phyloP scores from a whole-genome alignment of 2,329 filamentous ascomycete species.

The Sporothrix curviconia region DNA sequence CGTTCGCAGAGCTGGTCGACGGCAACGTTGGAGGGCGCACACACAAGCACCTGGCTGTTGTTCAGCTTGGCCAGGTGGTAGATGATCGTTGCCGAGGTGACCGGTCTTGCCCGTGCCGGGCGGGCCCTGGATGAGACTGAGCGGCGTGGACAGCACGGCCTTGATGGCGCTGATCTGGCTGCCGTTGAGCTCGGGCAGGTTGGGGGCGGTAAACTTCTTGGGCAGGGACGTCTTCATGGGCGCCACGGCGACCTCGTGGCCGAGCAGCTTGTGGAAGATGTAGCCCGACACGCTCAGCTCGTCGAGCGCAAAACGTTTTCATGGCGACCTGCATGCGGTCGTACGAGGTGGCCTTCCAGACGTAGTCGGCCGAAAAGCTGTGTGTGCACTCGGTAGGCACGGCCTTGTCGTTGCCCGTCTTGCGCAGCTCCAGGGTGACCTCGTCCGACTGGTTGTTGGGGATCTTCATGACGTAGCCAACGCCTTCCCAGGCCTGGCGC shows the following conservation, averaged over 20 bases:
- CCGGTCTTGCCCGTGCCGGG: constrained; percentile 97
- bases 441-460: constrained; percentile 99
- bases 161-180: constrained; percentile 97
- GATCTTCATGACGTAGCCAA: constrained; percentile 98
- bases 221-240: constrained; percentile 94
- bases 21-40: constrained; percentile 94
- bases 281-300: constrained; percentile 98
- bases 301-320: constrained; percentile 97
- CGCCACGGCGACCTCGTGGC: constrained; percentile 87
- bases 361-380: constrained; percentile 97
- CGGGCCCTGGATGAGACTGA: constrained; percentile 93
- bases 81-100: constrained; percentile 97
- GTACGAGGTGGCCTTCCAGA: constrained; percentile 99
- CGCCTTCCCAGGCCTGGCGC: constrained; percentile 87
- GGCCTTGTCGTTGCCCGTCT: constrained; percentile 91
- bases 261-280: constrained; percentile 94
- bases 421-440: constrained; percentile 87
- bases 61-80: constrained; percentile 96
- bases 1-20: constrained; percentile 98
- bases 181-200: constrained; percentile 86
- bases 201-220: constrained; percentile 93
- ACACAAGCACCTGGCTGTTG: constrained; percentile 89
- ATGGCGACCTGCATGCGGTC: constrained; percentile 98
- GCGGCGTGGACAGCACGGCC: constrained; percentile 83
- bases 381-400: constrained; percentile 94